phyloP scores from a whole-genome alignment of 192 early-diverging fungal species.

The Rhizophagus sp. region DNA sequence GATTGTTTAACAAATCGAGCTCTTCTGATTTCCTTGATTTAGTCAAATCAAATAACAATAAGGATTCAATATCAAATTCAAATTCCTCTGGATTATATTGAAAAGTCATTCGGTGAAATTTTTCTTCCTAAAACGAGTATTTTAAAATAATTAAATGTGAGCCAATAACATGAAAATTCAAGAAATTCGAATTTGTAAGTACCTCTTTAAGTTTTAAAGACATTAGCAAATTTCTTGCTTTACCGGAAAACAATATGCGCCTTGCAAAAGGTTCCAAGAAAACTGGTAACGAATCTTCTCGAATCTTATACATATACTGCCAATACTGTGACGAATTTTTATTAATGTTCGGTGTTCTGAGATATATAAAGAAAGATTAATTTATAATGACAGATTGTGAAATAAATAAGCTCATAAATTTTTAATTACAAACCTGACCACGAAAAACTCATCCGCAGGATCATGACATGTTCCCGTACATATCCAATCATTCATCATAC shows the following conservation, averaged over 20 bases:
- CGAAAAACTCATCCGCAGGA: conserved; percentile 38
- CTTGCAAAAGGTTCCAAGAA: conserved; percentile 28
- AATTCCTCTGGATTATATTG: conserved; percentile 19
- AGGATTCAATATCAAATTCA: neutral
- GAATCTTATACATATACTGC: conserved; percentile 35
- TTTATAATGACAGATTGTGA: too few species aligned
- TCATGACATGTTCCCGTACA: conserved; percentile 38
- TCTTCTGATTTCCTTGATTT: neutral
- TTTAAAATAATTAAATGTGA: neutral
- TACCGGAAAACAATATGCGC: conserved; percentile 34
- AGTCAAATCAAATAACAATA: neutral
- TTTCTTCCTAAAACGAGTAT: neutral
- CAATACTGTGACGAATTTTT: conserved; percentile 31
- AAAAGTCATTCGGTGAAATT: neutral
- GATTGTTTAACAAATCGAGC: neutral
- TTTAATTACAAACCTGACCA: conserved; percentile 22
- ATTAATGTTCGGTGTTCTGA: neutral
- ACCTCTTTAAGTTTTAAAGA: conserved; percentile 11
- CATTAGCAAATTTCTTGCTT: conserved; percentile 34
- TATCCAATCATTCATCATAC: conserved; percentile 46
- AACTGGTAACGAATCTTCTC: neutral
- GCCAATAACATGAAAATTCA: neutral
- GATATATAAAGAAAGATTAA: neutral
- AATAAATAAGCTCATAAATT: neutral
- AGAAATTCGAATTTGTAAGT: conserved; percentile 1